phyloP scores from a whole-genome alignment of 495 filamentous ascomycete species.

The Penicillium desertorum region DNA sequence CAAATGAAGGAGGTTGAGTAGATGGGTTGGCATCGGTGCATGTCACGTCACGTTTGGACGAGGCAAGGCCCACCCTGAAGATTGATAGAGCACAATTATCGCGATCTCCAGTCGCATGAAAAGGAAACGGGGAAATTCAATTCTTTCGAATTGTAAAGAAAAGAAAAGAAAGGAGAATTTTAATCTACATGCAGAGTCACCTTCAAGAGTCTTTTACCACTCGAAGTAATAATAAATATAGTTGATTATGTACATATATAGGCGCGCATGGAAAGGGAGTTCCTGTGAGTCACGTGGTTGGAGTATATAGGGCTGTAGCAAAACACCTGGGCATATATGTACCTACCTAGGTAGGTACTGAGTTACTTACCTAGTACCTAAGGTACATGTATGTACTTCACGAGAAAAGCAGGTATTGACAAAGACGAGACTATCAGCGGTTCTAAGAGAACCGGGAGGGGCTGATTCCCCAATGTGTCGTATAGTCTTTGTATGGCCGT shows the following conservation, averaged over 20 bases:
- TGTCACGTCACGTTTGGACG: constrained; percentile 25
- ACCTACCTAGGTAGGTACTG: too few relatives aligned
- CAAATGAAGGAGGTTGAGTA: constrained; percentile 5
- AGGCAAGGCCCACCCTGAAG: constrained; percentile 19
- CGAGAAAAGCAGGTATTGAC: too few relatives aligned
- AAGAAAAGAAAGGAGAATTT: not conserved
- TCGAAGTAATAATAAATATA: not conserved
- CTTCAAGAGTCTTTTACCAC: not conserved
- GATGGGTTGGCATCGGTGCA: constrained; percentile 14
- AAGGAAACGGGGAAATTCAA: not conserved
- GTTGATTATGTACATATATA: not conserved
- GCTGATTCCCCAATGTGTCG: not conserved
- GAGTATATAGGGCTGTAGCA: not conserved
- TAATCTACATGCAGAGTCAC: not conserved
- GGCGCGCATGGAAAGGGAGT: not conserved
- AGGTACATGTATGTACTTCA: too few relatives aligned
- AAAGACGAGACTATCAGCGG: not conserved
- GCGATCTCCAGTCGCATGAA: not conserved
- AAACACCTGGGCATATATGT: too few relatives aligned
- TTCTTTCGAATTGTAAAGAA: not conserved
- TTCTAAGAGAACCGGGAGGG: not conserved
- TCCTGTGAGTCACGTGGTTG: constrained; percentile 3
- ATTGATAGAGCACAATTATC: constrained; percentile 15
- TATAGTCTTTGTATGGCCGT: not conserved
- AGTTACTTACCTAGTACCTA: too few relatives aligned